Conservation (phyloP, 2,329 filamentous ascomycete genomes). For the Clarireedia paspali region DNA sequence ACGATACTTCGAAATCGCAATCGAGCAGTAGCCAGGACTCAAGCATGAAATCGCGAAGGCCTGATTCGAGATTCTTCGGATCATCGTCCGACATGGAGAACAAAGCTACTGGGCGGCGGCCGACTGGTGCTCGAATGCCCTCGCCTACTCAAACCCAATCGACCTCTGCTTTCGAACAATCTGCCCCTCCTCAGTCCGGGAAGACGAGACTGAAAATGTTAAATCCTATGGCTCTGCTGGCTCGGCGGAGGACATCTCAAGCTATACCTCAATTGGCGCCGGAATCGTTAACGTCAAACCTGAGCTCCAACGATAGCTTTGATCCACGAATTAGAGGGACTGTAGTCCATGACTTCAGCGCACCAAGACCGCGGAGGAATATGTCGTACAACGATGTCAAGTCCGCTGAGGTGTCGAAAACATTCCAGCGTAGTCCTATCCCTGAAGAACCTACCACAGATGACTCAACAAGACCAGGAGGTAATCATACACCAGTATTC, state of each 20-base stretch:
- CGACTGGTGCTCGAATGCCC: constrained; percentile 21
- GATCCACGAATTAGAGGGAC: constrained; percentile 59
- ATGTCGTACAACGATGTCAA: constrained; percentile 27
- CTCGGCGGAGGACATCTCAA: constrained; percentile 28
- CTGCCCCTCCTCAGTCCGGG: constrained; percentile 18
- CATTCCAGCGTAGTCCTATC: constrained; percentile 19
- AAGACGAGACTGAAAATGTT: constrained; percentile 30
- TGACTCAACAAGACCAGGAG: constrained; percentile 24
- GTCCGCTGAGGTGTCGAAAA: constrained; percentile 5
- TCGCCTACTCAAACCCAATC: constrained; percentile 19
- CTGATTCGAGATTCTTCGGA: constrained; percentile 15
- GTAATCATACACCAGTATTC: constrained; percentile 46
- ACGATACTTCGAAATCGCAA: constrained; percentile 14
- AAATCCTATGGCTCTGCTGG: constrained; percentile 33
- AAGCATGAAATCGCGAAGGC: constrained; percentile 10
- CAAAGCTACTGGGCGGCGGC: constrained; percentile 18
- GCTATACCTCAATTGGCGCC: constrained; percentile 23
- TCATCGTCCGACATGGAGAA: constrained; percentile 15
- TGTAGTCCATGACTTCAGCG: constrained; percentile 58
- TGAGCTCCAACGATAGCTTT: constrained; percentile 35
- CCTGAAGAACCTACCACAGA: constrained; percentile 10
- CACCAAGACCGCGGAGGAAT: constrained; percentile 43
- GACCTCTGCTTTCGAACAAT: constrained; percentile 17
- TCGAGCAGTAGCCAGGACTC: constrained; percentile 12
- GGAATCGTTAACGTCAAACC: constrained; percentile 20